These are phyloP conservation scores for Wallacemonas sp. DNA, from an alignment of 208 protist species.

Conservation along the genomic window DNA sequence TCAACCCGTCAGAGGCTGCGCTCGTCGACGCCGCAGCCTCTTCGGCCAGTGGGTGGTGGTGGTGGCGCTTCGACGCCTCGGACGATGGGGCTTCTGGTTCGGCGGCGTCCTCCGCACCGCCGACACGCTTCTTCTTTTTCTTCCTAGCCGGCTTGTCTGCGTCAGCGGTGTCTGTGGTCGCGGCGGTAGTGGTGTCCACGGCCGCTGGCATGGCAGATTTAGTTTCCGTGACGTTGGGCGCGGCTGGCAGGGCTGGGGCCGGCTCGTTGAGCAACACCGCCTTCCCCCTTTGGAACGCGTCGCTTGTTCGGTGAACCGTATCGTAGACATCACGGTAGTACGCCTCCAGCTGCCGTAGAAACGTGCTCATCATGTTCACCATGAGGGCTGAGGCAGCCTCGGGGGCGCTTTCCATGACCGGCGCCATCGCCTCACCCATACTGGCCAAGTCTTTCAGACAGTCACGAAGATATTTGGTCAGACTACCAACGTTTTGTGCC, in stretches of 20 bases:
- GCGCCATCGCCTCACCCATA: slow-evolving; percentile 67
- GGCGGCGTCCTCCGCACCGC: background rate
- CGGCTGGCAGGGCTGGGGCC: background rate
- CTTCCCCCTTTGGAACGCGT: slow-evolving; percentile 31
- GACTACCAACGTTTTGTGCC: slow-evolving; percentile 12
- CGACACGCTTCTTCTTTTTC: slow-evolving; percentile 12
- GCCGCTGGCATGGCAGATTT: slow-evolving; percentile 12
- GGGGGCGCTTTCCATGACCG: slow-evolving; percentile 48
- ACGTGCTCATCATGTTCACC: slow-evolving; percentile 65
- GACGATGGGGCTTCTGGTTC: background rate
- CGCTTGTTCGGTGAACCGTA: slow-evolving; percentile 13
- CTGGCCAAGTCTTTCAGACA: slow-evolving; percentile 56
- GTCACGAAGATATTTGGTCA: slow-evolving; percentile 24
- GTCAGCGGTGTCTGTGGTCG: background rate
- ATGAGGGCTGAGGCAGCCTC: slow-evolving; percentile 47
- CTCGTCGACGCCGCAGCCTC: background rate
- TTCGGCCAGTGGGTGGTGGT: slow-evolving; percentile 1
- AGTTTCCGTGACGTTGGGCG: slow-evolving; percentile 10
- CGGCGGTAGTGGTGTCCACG: background rate
- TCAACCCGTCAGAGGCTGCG: background rate
- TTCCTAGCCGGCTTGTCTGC: background rate
- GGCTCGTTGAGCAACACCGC: slow-evolving; percentile 22
- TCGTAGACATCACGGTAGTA: slow-evolving; percentile 40
- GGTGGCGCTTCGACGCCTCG: background rate
- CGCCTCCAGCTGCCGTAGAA: slow-evolving; percentile 43